Evolutionary conservation across 306 rosid species (phyloP), one percentile per base, ranked within the genome.

Genomic region (Vigna nakashimae): DNA sequence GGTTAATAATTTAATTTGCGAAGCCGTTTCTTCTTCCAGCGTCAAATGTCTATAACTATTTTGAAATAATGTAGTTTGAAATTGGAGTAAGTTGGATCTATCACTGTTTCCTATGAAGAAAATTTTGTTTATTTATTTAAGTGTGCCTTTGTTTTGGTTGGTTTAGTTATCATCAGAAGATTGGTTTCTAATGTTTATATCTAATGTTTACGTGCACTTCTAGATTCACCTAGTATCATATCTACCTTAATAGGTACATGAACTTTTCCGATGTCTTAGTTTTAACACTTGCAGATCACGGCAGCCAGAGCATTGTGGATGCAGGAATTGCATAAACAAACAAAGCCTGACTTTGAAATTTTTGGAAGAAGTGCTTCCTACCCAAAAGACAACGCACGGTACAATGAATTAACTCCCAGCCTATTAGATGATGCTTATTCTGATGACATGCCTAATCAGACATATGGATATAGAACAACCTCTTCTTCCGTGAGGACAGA

Each of bases 291-390:
- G 77, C 83, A 95, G 99, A 91, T 95, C 53, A 86, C 75, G 94
- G 97, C 68, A 69, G 97, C 97, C 59, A 85, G 97, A 89, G 82
- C 93, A 49, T 80, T 83, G 88, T 94, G 98, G 98, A 94, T 94
- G 98, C 88, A 92, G 79, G 97, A 92, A 84, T 86, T 90, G 87
- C 98, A 94, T 11, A 84, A 86, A 86, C 91, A 88, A 75, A 86
- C 79, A 49, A 82, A 84, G 63, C 86, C 85, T 48, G 92, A 87
- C 73, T 68, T 82, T 74, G 88, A 85, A 73, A 73, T 83, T 84
- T 82, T 70, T 43, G 86, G 90, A 58, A 84, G 90, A 82, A 84
- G 84, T 71, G 50, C 78, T 79, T 81, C 83, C 34, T 82, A 71
- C 80, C 48, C 79, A 28, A 89, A 78, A 74, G 89, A 84, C 82